phyloP scores from a whole-genome alignment of 768 basidiomycete species.

The Suillus decipiens region DNA sequence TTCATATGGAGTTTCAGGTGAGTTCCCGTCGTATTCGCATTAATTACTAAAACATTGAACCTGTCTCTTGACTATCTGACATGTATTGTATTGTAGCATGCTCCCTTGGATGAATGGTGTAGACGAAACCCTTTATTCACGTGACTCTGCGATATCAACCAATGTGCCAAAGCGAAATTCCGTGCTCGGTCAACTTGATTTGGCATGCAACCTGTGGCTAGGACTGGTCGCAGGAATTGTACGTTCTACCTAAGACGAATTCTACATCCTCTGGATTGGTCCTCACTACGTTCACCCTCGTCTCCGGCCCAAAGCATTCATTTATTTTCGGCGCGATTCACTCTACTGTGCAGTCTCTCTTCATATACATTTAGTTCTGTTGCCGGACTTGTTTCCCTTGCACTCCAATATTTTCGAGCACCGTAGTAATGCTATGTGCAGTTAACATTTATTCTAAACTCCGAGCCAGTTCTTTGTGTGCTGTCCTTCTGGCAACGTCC shows the following conservation, averaged over 20 bases:
- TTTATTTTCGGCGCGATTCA: conserved; percentile 48
- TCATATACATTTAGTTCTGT: conserved; percentile 34
- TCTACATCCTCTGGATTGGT: conserved; percentile 34
- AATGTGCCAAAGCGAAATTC: not conserved
- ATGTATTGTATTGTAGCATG: conserved; percentile 16
- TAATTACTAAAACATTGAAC: not conserved
- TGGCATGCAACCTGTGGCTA: conserved; percentile 53
- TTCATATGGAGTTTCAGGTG: conserved; percentile 13
- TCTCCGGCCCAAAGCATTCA: conserved; percentile 36
- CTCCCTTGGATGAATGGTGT: conserved; percentile 19
- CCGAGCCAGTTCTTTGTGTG: conserved; percentile 32
- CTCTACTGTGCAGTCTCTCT: conserved; percentile 44
- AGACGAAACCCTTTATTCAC: conserved; percentile 17
- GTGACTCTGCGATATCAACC: conserved; percentile 6
- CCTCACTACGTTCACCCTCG: conserved; percentile 41
- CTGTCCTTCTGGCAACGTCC: conserved; percentile 31
- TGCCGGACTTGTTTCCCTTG: conserved; percentile 23
- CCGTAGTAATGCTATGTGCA: conserved; percentile 46
- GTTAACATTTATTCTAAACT: conserved; percentile 48
- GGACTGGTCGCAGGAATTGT: conserved; percentile 48
- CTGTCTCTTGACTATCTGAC: conserved; percentile 9
- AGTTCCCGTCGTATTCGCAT: not conserved
- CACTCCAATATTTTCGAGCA: conserved; percentile 29
- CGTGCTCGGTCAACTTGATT: conserved; percentile 46
- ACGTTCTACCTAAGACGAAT: conserved; percentile 41